A percentile compares a stretch with the other conserved stretches of the same genome.
These are phyloP conservation scores for Hibiscus mutabilis DNA, from an alignment of 345 rosid genomes.

Conservation along the genomic window DNA sequence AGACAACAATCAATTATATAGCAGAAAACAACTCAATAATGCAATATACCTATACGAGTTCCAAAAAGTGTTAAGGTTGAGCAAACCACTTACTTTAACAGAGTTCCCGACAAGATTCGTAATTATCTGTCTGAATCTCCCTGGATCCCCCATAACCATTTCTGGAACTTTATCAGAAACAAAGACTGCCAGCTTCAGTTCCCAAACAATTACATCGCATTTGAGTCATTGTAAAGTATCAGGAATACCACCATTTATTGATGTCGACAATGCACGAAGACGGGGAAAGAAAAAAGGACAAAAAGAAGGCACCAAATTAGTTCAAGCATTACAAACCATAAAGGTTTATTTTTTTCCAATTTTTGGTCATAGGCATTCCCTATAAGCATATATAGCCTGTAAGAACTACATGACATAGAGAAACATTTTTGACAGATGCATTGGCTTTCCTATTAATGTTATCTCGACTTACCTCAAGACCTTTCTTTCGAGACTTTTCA, in stretches of 20 bases:
- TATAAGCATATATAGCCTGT: neutral
- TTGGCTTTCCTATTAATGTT: neutral
- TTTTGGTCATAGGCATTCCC: neutral
- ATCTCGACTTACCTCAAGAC: constrained; percentile 60
- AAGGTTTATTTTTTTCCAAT: too few species aligned
- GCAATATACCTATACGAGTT: neutral
- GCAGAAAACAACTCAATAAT: neutral
- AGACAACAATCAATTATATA: neutral
- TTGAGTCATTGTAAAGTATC: neutral
- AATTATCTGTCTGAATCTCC: constrained; percentile 91
- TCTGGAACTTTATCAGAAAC: constrained; percentile 91
- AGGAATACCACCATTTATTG: constrained; percentile 6
- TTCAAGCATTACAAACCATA: neutral
- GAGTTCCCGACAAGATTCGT: constrained; percentile 97
- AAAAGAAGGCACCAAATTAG: constrained; percentile 5
- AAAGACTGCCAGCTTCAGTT: constrained; percentile 75
- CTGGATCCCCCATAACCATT: constrained; percentile 81
- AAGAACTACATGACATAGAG: neutral
- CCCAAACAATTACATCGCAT: constrained; percentile 18
- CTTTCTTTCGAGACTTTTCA: constrained; percentile 85
- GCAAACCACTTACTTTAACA: constrained; percentile 59
- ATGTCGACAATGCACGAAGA: constrained; percentile 4
- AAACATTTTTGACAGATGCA: constrained; percentile 1
- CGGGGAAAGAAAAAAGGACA: neutral
- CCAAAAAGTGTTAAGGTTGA: neutral